These are phyloP conservation scores for Trametes cubensis DNA, from an alignment of 768 basidiomycete genomes.

Conservation along the genomic window DNA sequence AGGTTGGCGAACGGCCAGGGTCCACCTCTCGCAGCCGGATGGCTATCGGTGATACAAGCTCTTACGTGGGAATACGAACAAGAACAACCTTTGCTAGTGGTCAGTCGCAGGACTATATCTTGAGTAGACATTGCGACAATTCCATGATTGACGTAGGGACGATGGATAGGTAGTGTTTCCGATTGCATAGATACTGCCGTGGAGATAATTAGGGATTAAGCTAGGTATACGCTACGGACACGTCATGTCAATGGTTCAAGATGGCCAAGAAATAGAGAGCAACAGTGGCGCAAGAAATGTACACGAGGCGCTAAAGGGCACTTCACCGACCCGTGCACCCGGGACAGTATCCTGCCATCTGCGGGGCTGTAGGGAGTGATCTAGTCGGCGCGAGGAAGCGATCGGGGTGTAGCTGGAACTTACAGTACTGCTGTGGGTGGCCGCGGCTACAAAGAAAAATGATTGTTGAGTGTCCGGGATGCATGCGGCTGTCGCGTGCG, in stretches of 20 bases:
- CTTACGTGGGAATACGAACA: too few species aligned
- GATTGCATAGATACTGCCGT: not conserved
- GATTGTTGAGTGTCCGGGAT: not conserved
- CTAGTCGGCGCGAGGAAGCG: not conserved
- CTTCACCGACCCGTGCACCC: slow-evolving; percentile 5
- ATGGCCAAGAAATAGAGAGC: not conserved
- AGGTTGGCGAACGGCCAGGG: too few species aligned
- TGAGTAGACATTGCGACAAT: too few species aligned
- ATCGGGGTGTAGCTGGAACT: not conserved
- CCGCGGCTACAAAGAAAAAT: slow-evolving; percentile 22
- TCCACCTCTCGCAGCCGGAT: too few species aligned
- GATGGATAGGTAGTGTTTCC: too few species aligned
- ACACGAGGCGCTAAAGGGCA: not conserved
- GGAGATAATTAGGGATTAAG: not conserved
- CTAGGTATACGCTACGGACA: too few species aligned
- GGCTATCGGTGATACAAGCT: too few species aligned
- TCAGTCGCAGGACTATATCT: too few species aligned
- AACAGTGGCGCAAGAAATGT: not conserved
- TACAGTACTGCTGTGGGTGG: slow-evolving; percentile 33
- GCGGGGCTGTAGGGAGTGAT: slow-evolving; percentile 13
- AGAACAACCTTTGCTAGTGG: too few species aligned
- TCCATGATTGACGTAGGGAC: too few species aligned
- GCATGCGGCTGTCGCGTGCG: not conserved
- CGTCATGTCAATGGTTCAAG: too few species aligned
- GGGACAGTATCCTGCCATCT: slow-evolving; percentile 17